Base-by-base conservation (phyloP, 2,329 filamentous ascomycete genomes). In the Fusarium neocosmosporiellum region DNA sequence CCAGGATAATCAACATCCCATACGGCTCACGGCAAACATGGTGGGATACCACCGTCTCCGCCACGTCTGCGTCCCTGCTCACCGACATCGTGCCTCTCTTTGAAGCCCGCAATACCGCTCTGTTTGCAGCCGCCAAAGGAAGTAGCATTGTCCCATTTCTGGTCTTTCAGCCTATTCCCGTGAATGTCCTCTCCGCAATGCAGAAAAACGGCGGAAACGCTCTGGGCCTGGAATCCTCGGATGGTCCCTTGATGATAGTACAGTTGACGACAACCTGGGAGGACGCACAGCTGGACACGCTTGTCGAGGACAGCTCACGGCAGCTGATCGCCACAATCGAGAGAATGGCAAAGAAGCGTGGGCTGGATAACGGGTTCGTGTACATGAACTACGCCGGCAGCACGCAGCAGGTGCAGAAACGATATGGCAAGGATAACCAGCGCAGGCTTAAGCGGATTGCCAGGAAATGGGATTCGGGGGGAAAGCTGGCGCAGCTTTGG, bases 161-260 rank as follows among this genome's bases (percentile, higher is more conserved):
- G 2, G 73, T 79, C 13, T 81, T 83, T 69, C 84, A 86, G 68
- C 81, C 84, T 7, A 80, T 85, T 41, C 39, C 67, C 3, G n/a
- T 64, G 11, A 68, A 68, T 7, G 62, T 68, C 9, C 24, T 69
- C 11, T 29, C 48, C 1, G 65, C 41, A 1, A 69, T 69, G 67
- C 67, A 68, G n/a, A 59, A 64, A 22, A 65, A 69, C 27, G 65
- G 67, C 2, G 67, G 67, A 2, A 69, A 69, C 13, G 11, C 54
- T 1, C 24, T 69, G 1, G 67, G 67, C 18, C 59, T 69, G 0
- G 37, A 65, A n/a, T 60, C 59, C 9, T 27, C 39, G 3, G 43
- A 37, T 3, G 65, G 59, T 2, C 59, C 67, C 1, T 48, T 64
- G 50, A 68, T 68, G 53, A 37, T 69, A 5, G 27, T 69, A 2